Conservation (phyloP, 306 rosid species). For the Mucuna pruriens region DNA sequence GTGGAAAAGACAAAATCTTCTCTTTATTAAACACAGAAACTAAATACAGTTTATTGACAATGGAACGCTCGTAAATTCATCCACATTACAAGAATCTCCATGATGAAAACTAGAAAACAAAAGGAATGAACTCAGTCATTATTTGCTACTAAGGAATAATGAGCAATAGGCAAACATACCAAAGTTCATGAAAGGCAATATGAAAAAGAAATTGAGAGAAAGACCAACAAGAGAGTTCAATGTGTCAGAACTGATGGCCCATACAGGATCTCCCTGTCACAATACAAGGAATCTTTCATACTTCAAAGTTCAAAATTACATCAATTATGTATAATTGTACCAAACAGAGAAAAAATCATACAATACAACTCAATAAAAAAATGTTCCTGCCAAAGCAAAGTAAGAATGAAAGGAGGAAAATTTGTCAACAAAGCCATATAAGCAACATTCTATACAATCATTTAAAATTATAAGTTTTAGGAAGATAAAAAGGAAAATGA, state of each 20-base stretch:
- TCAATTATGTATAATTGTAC: not conserved
- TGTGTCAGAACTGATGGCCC: conserved; percentile 92
- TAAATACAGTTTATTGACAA: not conserved
- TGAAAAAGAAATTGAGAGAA: conserved; percentile 86
- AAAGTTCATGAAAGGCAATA: conserved; percentile 73
- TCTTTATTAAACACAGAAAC: not conserved
- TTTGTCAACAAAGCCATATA: conserved; percentile 5
- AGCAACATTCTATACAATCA: conserved; percentile 6
- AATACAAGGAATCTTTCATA: conserved; percentile 28
- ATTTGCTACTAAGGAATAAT: not conserved
- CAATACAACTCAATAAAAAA: conserved; percentile 12
- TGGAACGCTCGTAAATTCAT: conserved; percentile 1
- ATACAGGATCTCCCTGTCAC: conserved; percentile 86
- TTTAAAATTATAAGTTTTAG: not conserved
- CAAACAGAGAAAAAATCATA: not conserved
- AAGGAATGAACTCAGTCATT: conserved; percentile 6
- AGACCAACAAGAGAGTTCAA: conserved; percentile 72
- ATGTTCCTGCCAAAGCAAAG: not conserved
- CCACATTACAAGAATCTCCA: not conserved
- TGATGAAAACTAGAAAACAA: conserved; percentile 1
- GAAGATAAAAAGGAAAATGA: not conserved
- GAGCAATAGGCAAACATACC: conserved; percentile 57
- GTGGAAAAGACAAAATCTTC: not conserved
- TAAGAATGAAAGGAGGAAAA: not conserved
- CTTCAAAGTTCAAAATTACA: conserved; percentile 33